Conservation (phyloP, 345 rosid species). For the Rhizophora mangle region DNA sequence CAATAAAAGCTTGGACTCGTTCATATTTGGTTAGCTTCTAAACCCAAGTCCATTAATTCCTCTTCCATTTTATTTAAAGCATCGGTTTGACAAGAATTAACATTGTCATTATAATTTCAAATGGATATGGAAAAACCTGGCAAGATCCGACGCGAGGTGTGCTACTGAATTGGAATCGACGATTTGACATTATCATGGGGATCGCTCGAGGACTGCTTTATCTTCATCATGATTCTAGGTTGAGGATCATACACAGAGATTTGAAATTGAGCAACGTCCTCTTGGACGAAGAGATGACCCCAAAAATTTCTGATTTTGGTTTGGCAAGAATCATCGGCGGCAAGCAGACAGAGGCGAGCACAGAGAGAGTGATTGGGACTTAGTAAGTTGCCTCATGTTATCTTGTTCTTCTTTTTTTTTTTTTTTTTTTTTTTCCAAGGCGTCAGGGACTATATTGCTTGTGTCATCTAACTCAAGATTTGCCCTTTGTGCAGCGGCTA, state of each 20-base stretch:
- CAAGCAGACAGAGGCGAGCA: conserved; percentile 19
- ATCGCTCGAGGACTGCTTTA: conserved; percentile 25
- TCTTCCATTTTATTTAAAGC: not conserved
- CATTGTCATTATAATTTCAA: no score
- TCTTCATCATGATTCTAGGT: conserved; percentile 29
- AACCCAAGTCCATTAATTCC: not conserved
- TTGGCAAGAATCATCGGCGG: conserved; percentile 30
- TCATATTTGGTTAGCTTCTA: conserved; percentile 49
- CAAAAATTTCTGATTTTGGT: conserved; percentile 28
- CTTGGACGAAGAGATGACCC: conserved; percentile 20
- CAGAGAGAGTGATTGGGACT: conserved; percentile 22
- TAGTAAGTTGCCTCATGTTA: conserved; percentile 11
- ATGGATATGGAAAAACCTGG: no score
- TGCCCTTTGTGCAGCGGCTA: conserved; percentile 25
- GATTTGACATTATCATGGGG: conserved; percentile 22
- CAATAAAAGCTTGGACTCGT: conserved; percentile 57
- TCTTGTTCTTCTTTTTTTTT: not conserved
- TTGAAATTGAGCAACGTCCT: conserved; percentile 25
- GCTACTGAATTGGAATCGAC: conserved; percentile 14
- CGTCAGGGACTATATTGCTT: no score
- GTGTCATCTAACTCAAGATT: not conserved
- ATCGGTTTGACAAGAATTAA: no score
- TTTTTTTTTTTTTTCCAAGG: not conserved
- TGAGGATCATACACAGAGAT: conserved; percentile 31
- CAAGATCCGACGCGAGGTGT: conserved; percentile 9